Conservation (phyloP, 2,329 filamentous ascomycete genomes). For the Verticillium nonalfalfae region DNA sequence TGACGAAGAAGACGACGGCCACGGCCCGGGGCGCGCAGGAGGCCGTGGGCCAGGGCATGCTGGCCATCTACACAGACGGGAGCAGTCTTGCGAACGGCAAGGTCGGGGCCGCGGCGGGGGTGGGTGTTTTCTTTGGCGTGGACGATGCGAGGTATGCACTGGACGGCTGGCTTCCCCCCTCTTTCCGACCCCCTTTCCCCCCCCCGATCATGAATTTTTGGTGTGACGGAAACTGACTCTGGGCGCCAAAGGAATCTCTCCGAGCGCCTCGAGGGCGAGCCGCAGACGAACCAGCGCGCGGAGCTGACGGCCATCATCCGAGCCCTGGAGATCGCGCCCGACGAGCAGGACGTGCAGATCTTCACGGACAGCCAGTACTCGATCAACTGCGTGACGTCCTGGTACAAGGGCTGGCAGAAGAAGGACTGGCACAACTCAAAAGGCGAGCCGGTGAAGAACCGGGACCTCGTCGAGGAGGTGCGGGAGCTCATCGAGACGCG, state of each 20-base stretch:
- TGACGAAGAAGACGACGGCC: constrained; percentile 17
- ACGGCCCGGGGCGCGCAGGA: constrained; percentile 22
- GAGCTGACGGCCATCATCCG: constrained; percentile 84
- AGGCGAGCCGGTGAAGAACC: constrained; percentile 73
- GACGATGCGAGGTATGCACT: constrained; percentile 42
- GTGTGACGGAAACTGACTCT: constrained; percentile 9
- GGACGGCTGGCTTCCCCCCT: constrained; percentile 9
- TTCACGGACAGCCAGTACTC: constrained; percentile 86
- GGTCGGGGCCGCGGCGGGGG: constrained; percentile 46
- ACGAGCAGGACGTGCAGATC: constrained; percentile 65
- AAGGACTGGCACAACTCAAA: constrained; percentile 72
- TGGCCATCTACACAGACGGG: constrained; percentile 57
- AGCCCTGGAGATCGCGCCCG: constrained; percentile 69
- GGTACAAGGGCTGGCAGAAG: constrained; percentile 71
- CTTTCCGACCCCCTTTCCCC: background rate
- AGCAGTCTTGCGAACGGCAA: constrained; percentile 54
- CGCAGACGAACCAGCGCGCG: constrained; percentile 93
- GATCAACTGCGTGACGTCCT: constrained; percentile 82
- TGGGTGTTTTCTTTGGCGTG: constrained; percentile 58
- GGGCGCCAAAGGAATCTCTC: constrained; percentile 52
- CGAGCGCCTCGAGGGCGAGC: constrained; percentile 64
- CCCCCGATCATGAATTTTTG: background rate
- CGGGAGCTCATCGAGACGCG: constrained; percentile 55
- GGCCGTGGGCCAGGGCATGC: constrained; percentile 24
- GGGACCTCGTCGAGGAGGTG: constrained; percentile 66